Evolutionary conservation across 1,284 basidiomycete genomes (phyloP).

Genomic region (Marasmius tenuissimus): DNA sequence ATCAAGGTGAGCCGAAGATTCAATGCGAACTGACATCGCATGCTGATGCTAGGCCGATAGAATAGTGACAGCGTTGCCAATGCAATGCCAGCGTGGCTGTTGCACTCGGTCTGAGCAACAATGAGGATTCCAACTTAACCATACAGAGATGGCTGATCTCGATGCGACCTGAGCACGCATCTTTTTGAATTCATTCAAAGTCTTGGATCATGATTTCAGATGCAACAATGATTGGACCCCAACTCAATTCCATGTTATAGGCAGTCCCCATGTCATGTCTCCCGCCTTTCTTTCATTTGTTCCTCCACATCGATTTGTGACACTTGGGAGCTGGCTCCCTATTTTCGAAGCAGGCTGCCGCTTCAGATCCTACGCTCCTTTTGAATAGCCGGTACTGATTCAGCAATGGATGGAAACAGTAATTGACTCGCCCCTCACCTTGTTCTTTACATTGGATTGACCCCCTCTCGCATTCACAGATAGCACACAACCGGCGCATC

Average conservation of each 20-base stretch:
- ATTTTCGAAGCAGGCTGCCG: constrained; percentile 11
- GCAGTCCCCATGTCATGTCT: background rate
- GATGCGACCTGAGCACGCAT: too few species aligned
- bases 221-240: background rate
- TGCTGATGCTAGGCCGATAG: too few species aligned
- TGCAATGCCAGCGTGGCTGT: too few species aligned
- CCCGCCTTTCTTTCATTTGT: constrained; percentile 1
- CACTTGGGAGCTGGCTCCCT: constrained; percentile 4
- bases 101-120: too few species aligned
- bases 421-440: background rate
- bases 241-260: background rate
- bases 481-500: constrained; percentile 1
- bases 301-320: constrained; percentile 3
- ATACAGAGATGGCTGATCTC: too few species aligned
- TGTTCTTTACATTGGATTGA: background rate
- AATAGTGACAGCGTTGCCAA: too few species aligned
- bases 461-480: background rate
- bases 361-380: constrained; percentile 7
- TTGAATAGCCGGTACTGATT: background rate
- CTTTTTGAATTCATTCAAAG: too few species aligned
- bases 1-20: too few species aligned
- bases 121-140: too few species aligned
- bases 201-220: too few species aligned
- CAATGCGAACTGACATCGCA: too few species aligned
- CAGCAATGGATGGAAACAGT: constrained; percentile 1